Conservation (phyloP, 768 basidiomycete species). For the Russula vinacea region DNA sequence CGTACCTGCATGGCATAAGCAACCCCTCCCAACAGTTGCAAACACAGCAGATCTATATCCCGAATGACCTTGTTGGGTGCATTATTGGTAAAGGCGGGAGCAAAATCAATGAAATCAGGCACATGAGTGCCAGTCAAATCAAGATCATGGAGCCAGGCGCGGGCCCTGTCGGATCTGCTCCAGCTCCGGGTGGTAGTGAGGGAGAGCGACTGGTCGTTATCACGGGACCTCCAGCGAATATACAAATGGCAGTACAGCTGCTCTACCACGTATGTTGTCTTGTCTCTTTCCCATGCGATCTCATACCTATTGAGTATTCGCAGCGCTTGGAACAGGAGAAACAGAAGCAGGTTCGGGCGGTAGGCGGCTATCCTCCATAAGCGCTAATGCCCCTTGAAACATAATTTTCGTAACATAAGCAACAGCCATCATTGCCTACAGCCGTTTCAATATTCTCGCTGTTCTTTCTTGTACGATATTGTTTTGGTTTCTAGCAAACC, state of each 20-base stretch:
- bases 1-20: constrained; percentile 36
- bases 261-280: constrained; percentile 68
- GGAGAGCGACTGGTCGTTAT: constrained; percentile 94
- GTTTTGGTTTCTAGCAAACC: not conserved
- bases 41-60: constrained; percentile 98
- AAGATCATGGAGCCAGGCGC: constrained; percentile 99
- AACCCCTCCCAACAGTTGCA: constrained; percentile 64
- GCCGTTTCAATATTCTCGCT: constrained; percentile 5
- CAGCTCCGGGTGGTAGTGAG: constrained; percentile 72
- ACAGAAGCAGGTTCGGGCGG: constrained; percentile 65
- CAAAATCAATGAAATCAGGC: constrained; percentile 98
- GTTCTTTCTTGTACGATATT: constrained; percentile 19
- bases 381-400: constrained; percentile 19
- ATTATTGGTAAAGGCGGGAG: constrained; percentile 98
- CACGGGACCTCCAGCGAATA: constrained; percentile 90
- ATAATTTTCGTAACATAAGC: constrained; percentile 2
- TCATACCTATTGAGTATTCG: not conserved
- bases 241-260: constrained; percentile 93
- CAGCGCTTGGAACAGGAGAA: constrained; percentile 88
- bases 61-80: constrained; percentile 93
- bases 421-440: not conserved
- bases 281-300: constrained; percentile 1
- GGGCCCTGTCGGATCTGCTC: constrained; percentile 59
- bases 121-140: constrained; percentile 93
- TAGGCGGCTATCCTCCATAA: constrained; percentile 26